These are phyloP conservation scores for Chaetomium tenue DNA, from an alignment of 495 filamentous ascomycete species.

Conservation along the genomic window DNA sequence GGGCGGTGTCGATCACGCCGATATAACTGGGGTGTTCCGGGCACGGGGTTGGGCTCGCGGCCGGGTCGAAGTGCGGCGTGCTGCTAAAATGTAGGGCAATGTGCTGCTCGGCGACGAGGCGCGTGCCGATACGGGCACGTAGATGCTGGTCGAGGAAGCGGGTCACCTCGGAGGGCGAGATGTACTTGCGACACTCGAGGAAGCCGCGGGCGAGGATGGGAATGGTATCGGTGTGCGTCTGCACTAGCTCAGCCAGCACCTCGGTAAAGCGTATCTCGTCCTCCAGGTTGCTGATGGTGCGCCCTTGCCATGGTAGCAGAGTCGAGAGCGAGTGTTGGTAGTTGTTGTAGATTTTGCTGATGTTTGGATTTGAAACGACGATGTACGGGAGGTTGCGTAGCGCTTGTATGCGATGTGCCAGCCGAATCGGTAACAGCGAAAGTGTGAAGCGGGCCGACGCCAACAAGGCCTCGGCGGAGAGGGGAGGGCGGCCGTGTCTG, in stretches of 20 bases:
- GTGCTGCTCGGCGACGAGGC: conserved; percentile 94
- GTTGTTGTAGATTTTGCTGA: conserved; percentile 88
- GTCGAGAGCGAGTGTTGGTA: conserved; percentile 90
- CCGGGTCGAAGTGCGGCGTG: conserved; percentile 60
- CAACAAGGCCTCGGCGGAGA: conserved; percentile 74
- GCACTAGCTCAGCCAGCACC: conserved; percentile 87
- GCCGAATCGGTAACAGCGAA: conserved; percentile 84
- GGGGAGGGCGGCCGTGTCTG: conserved; percentile 86
- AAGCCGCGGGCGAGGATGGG: conserved; percentile 89
- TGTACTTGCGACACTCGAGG: conserved; percentile 85
- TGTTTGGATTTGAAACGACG: conserved; percentile 92
- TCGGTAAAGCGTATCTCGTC: conserved; percentile 89
- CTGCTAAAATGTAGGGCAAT: conserved; percentile 87
- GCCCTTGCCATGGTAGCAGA: conserved; percentile 77
- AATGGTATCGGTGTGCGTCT: conserved; percentile 91
- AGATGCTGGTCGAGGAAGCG: conserved; percentile 92
- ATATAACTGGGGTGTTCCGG: conserved; percentile 69
- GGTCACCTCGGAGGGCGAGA: conserved; percentile 74
- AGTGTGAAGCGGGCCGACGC: conserved; percentile 93
- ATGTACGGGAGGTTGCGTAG: conserved; percentile 94
- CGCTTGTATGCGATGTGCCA: conserved; percentile 89
- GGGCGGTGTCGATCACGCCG: conserved; percentile 92
- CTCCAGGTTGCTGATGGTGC: conserved; percentile 72
- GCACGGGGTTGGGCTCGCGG: conserved; percentile 44
- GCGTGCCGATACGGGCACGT: conserved; percentile 87